A percentile compares a stretch with the other conserved stretches of the same genome.
phyloP scores from a whole-genome alignment of 108 stramenopile species.

The Cafeteria roenbergensis region DNA sequence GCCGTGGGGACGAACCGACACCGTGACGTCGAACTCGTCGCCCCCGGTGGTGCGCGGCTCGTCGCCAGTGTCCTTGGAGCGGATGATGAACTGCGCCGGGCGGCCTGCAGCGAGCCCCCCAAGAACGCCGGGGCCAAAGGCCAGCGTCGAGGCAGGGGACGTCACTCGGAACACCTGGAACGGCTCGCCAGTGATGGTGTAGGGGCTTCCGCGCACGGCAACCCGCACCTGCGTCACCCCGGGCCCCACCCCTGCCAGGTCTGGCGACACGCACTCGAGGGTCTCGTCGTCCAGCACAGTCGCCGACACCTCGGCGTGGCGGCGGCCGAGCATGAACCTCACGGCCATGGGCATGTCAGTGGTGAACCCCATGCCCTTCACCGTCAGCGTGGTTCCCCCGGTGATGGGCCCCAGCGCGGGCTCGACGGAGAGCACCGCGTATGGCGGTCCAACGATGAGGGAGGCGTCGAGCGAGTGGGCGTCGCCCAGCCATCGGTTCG shows the following conservation, averaged over 20 bases:
- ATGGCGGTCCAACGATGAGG: constrained; percentile 63
- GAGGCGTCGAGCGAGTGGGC: constrained; percentile 44
- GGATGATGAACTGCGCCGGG: constrained; percentile 48
- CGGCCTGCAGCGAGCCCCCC: constrained; percentile 31
- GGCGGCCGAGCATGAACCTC: constrained; percentile 45
- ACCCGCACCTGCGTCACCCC: constrained; percentile 50
- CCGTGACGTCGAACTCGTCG: constrained; percentile 51
- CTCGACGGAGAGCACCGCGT: constrained; percentile 37
- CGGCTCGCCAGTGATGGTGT: constrained; percentile 45
- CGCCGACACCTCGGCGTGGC: constrained; percentile 43
- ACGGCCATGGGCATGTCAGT: constrained; percentile 29
- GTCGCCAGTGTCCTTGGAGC: constrained; percentile 50
- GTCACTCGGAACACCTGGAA: constrained; percentile 61
- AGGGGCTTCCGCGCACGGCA: constrained; percentile 43
- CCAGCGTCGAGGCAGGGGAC: constrained; percentile 42
- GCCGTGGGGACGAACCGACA: too few relatives aligned
- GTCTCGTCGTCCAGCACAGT: constrained; percentile 36
- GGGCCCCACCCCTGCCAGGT: constrained; percentile 46
- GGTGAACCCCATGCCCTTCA: constrained; percentile 51
- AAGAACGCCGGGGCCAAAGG: constrained; percentile 61
- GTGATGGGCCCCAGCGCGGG: constrained; percentile 54
- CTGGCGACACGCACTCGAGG: constrained; percentile 47
- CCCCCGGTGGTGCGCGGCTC: constrained; percentile 53
- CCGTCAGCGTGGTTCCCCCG: constrained; percentile 36
- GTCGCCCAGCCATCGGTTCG: constrained; percentile 56